Conservation (phyloP, 2,329 filamentous ascomycete species). For the Escovopsis sp. region DNA sequence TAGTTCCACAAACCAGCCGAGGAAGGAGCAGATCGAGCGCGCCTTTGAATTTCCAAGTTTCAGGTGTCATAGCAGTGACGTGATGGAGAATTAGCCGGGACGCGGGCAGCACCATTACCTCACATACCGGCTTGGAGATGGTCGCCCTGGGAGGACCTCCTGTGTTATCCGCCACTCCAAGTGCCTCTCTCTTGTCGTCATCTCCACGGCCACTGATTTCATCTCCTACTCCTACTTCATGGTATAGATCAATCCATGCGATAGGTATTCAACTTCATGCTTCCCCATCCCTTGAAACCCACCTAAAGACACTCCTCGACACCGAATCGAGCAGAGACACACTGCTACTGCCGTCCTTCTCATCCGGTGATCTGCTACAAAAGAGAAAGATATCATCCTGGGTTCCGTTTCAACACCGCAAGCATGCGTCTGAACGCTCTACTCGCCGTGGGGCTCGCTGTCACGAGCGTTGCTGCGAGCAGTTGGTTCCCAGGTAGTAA, state of each 20-base stretch:
- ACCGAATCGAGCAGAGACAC: too few species aligned
- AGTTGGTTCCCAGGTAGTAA: slow-evolving; percentile 67
- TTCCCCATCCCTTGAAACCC: too few species aligned
- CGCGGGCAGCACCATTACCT: slow-evolving; percentile 3
- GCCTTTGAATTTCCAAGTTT: neutral
- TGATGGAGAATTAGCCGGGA: slow-evolving; percentile 2
- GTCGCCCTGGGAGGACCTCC: neutral
- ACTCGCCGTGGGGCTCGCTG: slow-evolving; percentile 57
- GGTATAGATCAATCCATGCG: too few species aligned
- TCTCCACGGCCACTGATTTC: too few species aligned
- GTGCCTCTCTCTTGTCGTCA: neutral
- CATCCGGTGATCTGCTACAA: too few species aligned
- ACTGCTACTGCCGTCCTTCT: too few species aligned
- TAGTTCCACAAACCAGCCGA: neutral
- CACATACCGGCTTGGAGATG: neutral
- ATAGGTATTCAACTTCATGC: too few species aligned
- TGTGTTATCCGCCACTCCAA: too few species aligned
- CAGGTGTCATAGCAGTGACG: slow-evolving; percentile 4
- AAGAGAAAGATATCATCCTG: neutral
- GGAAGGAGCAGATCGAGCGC: neutral
- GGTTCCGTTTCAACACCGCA: neutral
- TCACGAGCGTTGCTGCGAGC: slow-evolving; percentile 55
- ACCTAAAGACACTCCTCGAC: too few species aligned
- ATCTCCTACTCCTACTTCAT: too few species aligned
- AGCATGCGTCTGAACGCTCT: slow-evolving; percentile 49